Base-by-base conservation (phyloP, 805 yeast species). In the Kazachstania psychrophila region DNA sequence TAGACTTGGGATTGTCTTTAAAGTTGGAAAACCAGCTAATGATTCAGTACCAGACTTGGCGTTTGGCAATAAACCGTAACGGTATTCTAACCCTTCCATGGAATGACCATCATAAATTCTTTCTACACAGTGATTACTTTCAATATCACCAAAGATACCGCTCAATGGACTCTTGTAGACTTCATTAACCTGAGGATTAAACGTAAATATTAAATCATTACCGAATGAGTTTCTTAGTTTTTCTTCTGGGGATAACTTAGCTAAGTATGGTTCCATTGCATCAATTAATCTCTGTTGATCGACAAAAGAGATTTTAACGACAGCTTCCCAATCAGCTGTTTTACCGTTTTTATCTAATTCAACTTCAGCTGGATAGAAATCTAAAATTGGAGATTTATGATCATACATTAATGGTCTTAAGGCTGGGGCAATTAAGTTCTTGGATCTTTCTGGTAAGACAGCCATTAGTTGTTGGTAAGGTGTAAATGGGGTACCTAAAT, bases 391-490 rank as follows among this genome's bases (percentile, higher is more conserved):
- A 6, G 96, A 88, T 31, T 69, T 68, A 31, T 76, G 77, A 40
- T 88, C 95, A 11, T 79, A 76, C 95, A 92, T 88, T 44, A 92
- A 67, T 3, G 78, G 71, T 59, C 95, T 74, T 58, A 81, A 82
- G 14, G 75, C 75, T 6, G 68, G 56, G 1, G 98, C 97, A 52
- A 92, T 76, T 47, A 92, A 70, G 31, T 69, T 66, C 37, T 73
- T 75, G 4, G 96, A 87, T 66, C 96, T 77, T 16, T 89, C 95
- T 1, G 98, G 98, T 46, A 92, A 67, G 16, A 92, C 98, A 14
- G 95, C 89, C 98, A 89, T 92, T 50, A 92, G 71, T 64, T 92
- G 98, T 58, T 92, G 89, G 60, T 85, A 89, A 9, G 98, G 98
- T 42, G 67, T 74, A 65, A 92, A 86, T 0, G 98, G 98, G 4